Base-by-base conservation (phyloP, 2,329 filamentous ascomycete genomes). In the Ascochyta clinopodiicola region DNA sequence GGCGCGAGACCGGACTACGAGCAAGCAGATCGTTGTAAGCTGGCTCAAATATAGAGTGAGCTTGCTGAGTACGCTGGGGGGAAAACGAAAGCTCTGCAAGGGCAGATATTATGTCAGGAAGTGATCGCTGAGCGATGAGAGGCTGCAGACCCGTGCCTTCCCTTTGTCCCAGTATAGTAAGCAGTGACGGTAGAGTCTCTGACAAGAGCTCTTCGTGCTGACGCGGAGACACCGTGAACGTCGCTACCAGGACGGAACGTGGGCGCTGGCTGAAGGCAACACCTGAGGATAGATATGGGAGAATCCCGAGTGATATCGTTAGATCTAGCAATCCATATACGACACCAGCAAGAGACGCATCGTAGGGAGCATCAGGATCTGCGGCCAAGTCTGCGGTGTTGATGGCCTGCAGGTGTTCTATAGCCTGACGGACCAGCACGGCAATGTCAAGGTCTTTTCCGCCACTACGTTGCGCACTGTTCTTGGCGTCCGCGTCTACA, bases 1-100 rank as follows among this genome's bases (percentile, higher is more conserved):
- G 79, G 25, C 78, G 80, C 64, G 83, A 83, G 29, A 82, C 81
- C 15, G 79, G 79, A 6, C 72, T 77, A 6, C 73, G 46, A 10
- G 24, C 15, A n/a, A 73, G 46, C 3, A 64, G 39, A 1, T 52
- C 57, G 21, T 62, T 34, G 55, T 68, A 75, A 0, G 51, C 19
- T n/a, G 60, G 38, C 37, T 44, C 24, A 21, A 65, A 73, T n/a
- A 32, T 59, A 2, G 19, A 36, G 24, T 59, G 60, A 6, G 15
- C 15, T 25, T 60, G 40, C 21, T 51, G 50, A 17, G 40, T 54
- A 24, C 56, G 54, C n/a, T 45, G 34, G 12, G 73, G 73, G 4
- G 69, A 70, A 40, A 72, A 74, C 0, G 72, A 67, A 7, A 77
- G 63, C 57, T 77, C 72, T 19, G 68, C 69, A 27, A 71, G 57